Conservation (phyloP, 768 basidiomycete genomes). For the Tubosaeta sp. region DNA sequence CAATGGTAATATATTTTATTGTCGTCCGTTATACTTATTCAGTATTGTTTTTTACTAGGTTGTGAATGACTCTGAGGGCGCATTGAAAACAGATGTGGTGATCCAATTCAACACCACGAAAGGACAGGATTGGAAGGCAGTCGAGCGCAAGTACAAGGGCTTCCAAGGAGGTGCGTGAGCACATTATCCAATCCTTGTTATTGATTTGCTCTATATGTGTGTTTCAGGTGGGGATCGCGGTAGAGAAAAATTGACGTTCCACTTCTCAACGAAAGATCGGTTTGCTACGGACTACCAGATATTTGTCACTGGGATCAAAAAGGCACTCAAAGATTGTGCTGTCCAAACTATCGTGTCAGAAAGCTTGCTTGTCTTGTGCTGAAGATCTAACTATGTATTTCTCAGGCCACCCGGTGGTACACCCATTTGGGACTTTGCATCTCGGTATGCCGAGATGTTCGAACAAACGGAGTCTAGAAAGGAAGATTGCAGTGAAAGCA, state of each 20-base stretch:
- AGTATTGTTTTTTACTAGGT: slow-evolving; percentile 14
- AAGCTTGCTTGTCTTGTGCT: background rate
- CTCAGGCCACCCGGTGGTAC: slow-evolving; percentile 15
- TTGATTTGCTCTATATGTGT: background rate
- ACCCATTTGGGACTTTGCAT: slow-evolving; percentile 13
- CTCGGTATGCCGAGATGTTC: slow-evolving; percentile 11
- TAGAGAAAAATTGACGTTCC: slow-evolving; percentile 11
- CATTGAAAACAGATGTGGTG: slow-evolving; percentile 17
- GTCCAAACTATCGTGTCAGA: slow-evolving; percentile 16
- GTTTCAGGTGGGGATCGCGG: slow-evolving; percentile 15
- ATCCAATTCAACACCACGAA: slow-evolving; percentile 14
- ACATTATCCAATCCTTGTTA: background rate
- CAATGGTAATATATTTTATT: slow-evolving; percentile 11
- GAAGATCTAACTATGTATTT: background rate
- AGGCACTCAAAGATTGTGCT: background rate
- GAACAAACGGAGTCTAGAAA: slow-evolving; percentile 4
- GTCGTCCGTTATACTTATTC: background rate
- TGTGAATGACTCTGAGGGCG: slow-evolving; percentile 12
- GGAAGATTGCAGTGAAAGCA: background rate
- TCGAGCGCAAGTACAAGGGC: slow-evolving; percentile 12
- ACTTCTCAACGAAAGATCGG: slow-evolving; percentile 19
- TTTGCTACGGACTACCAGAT: slow-evolving; percentile 23
- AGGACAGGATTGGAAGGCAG: slow-evolving; percentile 4
- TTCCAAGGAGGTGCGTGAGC: slow-evolving; percentile 25
- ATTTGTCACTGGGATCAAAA: slow-evolving; percentile 14